Conservation (phyloP, 2,329 filamentous ascomycete genomes). For the Atkinsonella hypoxylon region DNA sequence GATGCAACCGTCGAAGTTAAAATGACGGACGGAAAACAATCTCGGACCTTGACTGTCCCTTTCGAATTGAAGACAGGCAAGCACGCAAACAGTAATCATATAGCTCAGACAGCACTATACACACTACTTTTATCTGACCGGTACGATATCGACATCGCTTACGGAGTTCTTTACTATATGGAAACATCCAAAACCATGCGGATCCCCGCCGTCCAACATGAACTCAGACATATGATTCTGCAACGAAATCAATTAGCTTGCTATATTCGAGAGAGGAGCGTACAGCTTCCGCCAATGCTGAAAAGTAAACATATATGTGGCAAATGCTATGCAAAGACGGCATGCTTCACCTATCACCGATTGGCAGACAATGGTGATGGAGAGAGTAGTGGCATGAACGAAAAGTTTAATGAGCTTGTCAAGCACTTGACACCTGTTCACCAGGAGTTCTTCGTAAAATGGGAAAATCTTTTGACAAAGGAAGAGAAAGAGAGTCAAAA, state of each 20-base stretch:
- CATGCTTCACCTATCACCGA: constrained; percentile 91
- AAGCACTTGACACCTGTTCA: constrained; percentile 64
- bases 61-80: constrained; percentile 95
- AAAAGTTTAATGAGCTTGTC: constrained; percentile 72
- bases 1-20: constrained; percentile 89
- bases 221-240: constrained; percentile 93
- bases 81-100: constrained; percentile 68
- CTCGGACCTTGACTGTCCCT: constrained; percentile 68
- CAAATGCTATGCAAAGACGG: constrained; percentile 78
- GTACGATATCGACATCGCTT: constrained; percentile 85
- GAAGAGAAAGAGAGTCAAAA: constrained; percentile 88
- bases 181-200: constrained; percentile 78
- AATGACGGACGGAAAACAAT: constrained; percentile 57
- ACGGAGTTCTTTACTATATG: constrained; percentile 89
- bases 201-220: constrained; percentile 73
- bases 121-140: constrained; percentile 85
- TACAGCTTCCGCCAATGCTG: constrained; percentile 75
- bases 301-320: constrained; percentile 71
- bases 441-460: constrained; percentile 80
- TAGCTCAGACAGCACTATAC: constrained; percentile 90
- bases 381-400: constrained; percentile 67
- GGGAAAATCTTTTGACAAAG: constrained; percentile 85
- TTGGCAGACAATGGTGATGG: constrained; percentile 74
- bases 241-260: constrained; percentile 83
- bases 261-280: constrained; percentile 68